Conservation (phyloP, 23 red algal genomes). For the Agarophyton chilense region DNA sequence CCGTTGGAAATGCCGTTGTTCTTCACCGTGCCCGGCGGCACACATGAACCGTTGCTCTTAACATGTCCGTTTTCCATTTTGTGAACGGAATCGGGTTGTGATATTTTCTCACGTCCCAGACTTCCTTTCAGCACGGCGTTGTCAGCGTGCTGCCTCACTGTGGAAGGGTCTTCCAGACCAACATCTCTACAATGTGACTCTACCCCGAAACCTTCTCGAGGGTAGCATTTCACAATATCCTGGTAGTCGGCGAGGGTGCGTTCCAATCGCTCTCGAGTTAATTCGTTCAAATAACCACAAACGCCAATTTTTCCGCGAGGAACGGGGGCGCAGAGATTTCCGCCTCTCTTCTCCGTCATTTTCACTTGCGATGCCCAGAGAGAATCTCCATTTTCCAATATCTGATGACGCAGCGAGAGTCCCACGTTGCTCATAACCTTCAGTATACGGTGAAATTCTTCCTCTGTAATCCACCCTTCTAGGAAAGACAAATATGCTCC, state of each 20-base stretch:
- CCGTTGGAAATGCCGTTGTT: too few species aligned
- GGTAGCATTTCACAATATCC: slow-evolving; percentile 55
- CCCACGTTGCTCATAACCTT: slow-evolving; percentile 62
- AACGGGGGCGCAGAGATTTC: slow-evolving; percentile 74
- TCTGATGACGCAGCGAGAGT: slow-evolving; percentile 65
- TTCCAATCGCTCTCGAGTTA: slow-evolving; percentile 55
- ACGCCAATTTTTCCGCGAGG: slow-evolving; percentile 56
- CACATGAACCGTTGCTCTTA: too few species aligned
- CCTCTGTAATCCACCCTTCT: slow-evolving; percentile 73
- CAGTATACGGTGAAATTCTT: slow-evolving; percentile 73
- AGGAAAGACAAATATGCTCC: slow-evolving; percentile 66
- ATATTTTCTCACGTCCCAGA: background rate
- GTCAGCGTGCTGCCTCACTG: slow-evolving; percentile 77
- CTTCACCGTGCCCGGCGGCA: too few species aligned
- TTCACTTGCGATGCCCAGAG: slow-evolving; percentile 68
- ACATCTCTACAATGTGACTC: slow-evolving; percentile 74
- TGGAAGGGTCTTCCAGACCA: slow-evolving; percentile 79
- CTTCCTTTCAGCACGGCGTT: slow-evolving; percentile 68
- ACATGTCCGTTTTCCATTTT: background rate
- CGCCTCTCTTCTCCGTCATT: slow-evolving; percentile 84
- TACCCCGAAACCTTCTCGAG: slow-evolving; percentile 69
- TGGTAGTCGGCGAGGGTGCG: slow-evolving; percentile 65
- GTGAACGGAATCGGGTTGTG: background rate
- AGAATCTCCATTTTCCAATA: slow-evolving; percentile 61
- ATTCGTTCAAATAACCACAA: slow-evolving; percentile 72